These are phyloP conservation scores for Dendrobium chrysotoxum DNA, from an alignment of 106 monocot genomes.

Conservation along the genomic window DNA sequence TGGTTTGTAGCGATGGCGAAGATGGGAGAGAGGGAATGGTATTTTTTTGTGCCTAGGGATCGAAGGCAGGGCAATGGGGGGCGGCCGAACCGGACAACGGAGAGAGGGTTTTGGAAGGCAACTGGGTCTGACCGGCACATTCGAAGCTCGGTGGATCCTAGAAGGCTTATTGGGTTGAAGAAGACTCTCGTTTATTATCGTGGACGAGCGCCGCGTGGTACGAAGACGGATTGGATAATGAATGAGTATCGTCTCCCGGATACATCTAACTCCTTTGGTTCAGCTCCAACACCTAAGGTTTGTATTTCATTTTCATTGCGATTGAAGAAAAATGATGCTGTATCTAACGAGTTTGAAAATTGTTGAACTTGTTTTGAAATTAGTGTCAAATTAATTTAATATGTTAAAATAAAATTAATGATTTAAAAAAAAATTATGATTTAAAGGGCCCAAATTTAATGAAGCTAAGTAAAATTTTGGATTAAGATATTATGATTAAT, in stretches of 20 bases:
- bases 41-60: constrained; percentile 50
- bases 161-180: constrained; percentile 46
- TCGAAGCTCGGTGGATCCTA: constrained; percentile 25
- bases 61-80: constrained; percentile 17
- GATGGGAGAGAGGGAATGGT: constrained; percentile 50
- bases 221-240: constrained; percentile 73
- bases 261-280: background rate
- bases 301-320: background rate
- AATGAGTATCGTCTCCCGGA: constrained; percentile 63
- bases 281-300: constrained; percentile 15
- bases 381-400: background rate
- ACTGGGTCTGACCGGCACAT: constrained; percentile 42
- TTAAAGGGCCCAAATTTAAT: background rate
- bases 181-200: constrained; percentile 71
- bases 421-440: too few species aligned
- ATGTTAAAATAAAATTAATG: too few species aligned
- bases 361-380: background rate
- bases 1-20: constrained; percentile 24
- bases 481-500: too few species aligned
- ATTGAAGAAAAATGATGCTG: background rate
- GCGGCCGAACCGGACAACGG: constrained; percentile 43
- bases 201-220: constrained; percentile 56
- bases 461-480: too few species aligned
- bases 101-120: constrained; percentile 52
- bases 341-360: too few species aligned